Percentiles rank a stretch among this genome's conserved stretches.
Evolutionary conservation across 2,329 filamentous ascomycete genomes (phyloP).

Genomic region (Cryphonectria carpinicola): DNA sequence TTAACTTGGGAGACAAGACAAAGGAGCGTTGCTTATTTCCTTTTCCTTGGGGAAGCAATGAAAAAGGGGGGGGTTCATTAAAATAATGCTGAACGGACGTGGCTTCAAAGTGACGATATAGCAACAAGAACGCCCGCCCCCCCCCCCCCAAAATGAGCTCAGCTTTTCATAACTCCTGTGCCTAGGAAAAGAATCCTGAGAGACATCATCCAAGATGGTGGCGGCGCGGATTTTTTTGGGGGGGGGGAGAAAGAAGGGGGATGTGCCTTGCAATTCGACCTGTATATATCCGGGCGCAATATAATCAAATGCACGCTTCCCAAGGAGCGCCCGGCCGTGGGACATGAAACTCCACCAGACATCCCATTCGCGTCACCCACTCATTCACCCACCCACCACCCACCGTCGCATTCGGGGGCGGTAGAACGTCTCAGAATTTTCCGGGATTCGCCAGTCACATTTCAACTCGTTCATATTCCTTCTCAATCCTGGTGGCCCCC

Average conservation of each 20-base stretch:
- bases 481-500: neutral
- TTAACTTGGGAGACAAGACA: neutral
- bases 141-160: too few relatives aligned
- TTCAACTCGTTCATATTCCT: neutral
- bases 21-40: neutral
- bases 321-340: neutral
- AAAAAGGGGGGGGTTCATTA: neutral
- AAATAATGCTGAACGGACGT: neutral
- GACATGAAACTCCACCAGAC: neutral
- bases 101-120: neutral
- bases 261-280: neutral
- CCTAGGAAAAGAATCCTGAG: neutral
- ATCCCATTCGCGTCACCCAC: neutral
- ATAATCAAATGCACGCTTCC: neutral
- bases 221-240: too few relatives aligned
- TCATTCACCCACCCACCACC: neutral
- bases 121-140: neutral
- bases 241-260: neutral
- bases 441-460: neutral
- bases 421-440: neutral
- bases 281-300: conserved; percentile 1
- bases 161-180: neutral
- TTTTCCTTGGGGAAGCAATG: neutral
- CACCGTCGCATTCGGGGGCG: conserved; percentile 1
- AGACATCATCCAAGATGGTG: neutral